Conservation (phyloP, 1,284 basidiomycete species). For the Cerioporus squamosus region DNA sequence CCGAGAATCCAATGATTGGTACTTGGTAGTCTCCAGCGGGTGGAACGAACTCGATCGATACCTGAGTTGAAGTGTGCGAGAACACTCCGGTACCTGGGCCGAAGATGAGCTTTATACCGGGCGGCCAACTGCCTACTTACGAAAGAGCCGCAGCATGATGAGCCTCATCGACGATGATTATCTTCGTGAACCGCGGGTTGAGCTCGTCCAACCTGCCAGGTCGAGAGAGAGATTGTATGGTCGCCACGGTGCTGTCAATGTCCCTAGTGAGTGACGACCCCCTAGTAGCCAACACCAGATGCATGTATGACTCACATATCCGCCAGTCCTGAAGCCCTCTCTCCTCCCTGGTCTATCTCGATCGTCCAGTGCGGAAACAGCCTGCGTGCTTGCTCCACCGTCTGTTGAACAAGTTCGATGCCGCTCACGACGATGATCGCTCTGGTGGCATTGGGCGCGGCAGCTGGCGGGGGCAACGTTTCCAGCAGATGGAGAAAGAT, state of each 20-base stretch:
- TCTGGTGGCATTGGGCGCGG: conserved; percentile 50
- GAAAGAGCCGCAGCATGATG: conserved; percentile 94
- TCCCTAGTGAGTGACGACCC: neutral
- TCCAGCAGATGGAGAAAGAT: conserved; percentile 85
- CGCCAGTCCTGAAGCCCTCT: conserved; percentile 79
- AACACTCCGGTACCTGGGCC: conserved; percentile 72
- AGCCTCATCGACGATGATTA: conserved; percentile 91
- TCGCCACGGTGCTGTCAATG: conserved; percentile 79
- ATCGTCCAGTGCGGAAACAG: conserved; percentile 79
- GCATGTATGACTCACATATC: conserved; percentile 68
- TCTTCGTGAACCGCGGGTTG: conserved; percentile 72
- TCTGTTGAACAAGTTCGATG: conserved; percentile 87
- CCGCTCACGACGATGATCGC: conserved; percentile 88
- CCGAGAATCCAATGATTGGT: conserved; percentile 93
- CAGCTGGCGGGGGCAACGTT: conserved; percentile 50
- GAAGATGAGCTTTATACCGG: neutral
- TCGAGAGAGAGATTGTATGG: conserved; percentile 86
- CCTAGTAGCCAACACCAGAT: conserved; percentile 1
- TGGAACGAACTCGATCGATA: conserved; percentile 44
- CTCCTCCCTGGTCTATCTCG: conserved; percentile 92
- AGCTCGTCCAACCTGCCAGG: conserved; percentile 80
- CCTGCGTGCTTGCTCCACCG: conserved; percentile 71
- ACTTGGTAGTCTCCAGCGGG: conserved; percentile 50
- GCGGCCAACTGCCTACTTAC: conserved; percentile 45
- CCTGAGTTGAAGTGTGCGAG: conserved; percentile 75